phyloP scores from a whole-genome alignment of 768 basidiomycete species.

The Chalciporus piperatus region DNA sequence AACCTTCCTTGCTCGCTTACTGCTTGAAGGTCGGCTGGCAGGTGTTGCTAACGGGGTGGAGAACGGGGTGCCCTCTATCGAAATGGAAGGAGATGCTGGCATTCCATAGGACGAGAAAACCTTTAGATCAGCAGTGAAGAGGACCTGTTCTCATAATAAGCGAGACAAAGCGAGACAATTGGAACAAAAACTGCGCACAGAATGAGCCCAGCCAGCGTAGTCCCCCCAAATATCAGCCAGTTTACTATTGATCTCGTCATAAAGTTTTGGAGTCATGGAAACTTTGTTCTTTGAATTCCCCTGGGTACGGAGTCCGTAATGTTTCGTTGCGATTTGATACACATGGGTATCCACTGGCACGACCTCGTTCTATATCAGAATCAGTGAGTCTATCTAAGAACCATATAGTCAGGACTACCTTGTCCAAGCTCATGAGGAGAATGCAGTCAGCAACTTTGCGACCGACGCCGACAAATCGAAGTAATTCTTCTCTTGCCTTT shows the following conservation, averaged over 20 bases:
- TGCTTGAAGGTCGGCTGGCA: slow-evolving; percentile 31
- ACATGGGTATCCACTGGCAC: slow-evolving; percentile 98
- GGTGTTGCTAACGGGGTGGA: slow-evolving; percentile 32
- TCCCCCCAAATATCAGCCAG: slow-evolving; percentile 72
- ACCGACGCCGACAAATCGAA: slow-evolving; percentile 88
- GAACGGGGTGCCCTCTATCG: slow-evolving; percentile 7
- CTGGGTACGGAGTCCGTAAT: slow-evolving; percentile 63
- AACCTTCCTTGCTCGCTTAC: slow-evolving; percentile 30
- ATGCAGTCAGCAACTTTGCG: slow-evolving; percentile 97
- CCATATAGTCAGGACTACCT: slow-evolving; percentile 45
- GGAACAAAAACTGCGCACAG: slow-evolving; percentile 42
- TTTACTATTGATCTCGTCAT: slow-evolving; percentile 65
- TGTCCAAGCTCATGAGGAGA: slow-evolving; percentile 88
- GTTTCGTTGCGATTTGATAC: slow-evolving; percentile 78
- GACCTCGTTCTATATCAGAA: slow-evolving; percentile 60
- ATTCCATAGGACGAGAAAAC: slow-evolving; percentile 62
- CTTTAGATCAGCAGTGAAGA: slow-evolving; percentile 75
- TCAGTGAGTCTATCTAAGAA: slow-evolving; percentile 5
- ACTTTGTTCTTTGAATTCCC: slow-evolving; percentile 41
- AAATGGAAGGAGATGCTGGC: slow-evolving; percentile 19
- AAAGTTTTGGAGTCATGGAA: slow-evolving; percentile 72
- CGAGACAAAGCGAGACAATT: neutral
- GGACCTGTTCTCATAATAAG: slow-evolving; percentile 42
- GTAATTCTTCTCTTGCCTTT: slow-evolving; percentile 69
- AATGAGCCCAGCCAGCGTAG: slow-evolving; percentile 90